Evolutionary conservation across 352 stramenopile genomes (phyloP), one percentile per base, ranked within the genome.

Genomic region (Pythium coloratum): DNA sequence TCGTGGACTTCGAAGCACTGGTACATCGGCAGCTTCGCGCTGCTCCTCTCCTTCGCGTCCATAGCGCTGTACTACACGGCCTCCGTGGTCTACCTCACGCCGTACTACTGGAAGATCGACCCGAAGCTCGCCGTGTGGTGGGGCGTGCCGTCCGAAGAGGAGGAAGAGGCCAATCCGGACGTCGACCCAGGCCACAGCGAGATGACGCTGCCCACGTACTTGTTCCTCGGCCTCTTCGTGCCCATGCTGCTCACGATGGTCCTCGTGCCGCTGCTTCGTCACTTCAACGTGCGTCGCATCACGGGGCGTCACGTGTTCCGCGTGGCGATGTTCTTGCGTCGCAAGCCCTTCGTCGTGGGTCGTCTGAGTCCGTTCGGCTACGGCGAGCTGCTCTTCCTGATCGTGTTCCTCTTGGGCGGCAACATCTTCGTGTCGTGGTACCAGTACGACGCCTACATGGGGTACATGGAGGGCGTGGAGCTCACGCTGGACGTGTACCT

Each of bases 131-230:
- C 33, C 2, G 36, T 64, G n/a, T 72, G 66, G 66, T 72, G 66
- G 66, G 61, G 61, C n/a, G 66, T 69, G 8, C 62, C 66, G 24
- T 62, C 64, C 16, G 14, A 36, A 24, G 53, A 57, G 12, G 66
- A 62, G 42, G 50, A 62, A 40, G 44, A 70, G 33, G 58, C 58
- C 26, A 32, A 70, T 18, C 64, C 64, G 8, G 30, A 10, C 5
- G 26, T 55, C 49, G 3, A 20, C 13, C 49, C 49, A 7, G 68
- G 68, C 6, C 68, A 75, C 20, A 20, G 14, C 36, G 68, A 75
- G 58, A 75, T 75, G 68, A 59, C 33, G n/a, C 53, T 55, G 26
- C 64, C 68, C 26, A 75, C 68, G 33, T 75, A 62, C 53, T n/a
- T 71, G 20, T 64, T 75, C 26, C 58, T 75, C 44, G 32, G 32